These are phyloP conservation scores for Pulveroboletus ravenelii DNA, from an alignment of 768 basidiomycete species.

Conservation along the genomic window DNA sequence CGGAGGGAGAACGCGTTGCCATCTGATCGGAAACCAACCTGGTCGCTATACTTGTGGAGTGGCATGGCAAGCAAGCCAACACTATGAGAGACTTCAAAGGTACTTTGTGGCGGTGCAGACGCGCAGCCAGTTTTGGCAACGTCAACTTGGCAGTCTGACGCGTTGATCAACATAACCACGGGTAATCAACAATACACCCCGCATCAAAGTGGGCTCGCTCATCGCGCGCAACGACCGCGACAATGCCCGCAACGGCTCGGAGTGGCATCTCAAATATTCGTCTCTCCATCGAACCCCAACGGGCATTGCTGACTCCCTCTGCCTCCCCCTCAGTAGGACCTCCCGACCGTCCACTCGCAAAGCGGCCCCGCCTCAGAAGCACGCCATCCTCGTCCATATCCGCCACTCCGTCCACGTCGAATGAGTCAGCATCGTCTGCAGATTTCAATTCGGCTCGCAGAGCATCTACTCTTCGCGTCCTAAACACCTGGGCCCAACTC, in stretches of 20 bases:
- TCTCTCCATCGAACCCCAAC: conserved; percentile 10
- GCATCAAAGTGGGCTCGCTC: conserved; percentile 11
- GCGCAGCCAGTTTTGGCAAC: conserved; percentile 11
- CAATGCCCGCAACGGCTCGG: conserved; percentile 9
- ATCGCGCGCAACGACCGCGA: conserved; percentile 5
- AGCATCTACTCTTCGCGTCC: conserved; percentile 48
- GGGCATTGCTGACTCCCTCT: conserved; percentile 23
- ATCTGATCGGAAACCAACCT: neutral
- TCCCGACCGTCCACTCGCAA: conserved; percentile 39
- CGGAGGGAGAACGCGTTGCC: neutral
- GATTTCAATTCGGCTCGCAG: conserved; percentile 53
- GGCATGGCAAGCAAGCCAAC: too few species aligned
- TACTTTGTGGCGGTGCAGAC: too few species aligned
- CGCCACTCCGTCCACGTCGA: conserved; percentile 29
- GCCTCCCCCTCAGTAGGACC: conserved; percentile 27
- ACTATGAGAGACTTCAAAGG: too few species aligned
- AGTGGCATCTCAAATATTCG: neutral
- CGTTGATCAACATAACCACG: conserved; percentile 9
- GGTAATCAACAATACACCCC: neutral
- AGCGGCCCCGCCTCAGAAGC: conserved; percentile 46
- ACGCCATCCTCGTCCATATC: conserved; percentile 42
- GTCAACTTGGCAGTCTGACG: conserved; percentile 2
- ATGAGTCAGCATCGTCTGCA: conserved; percentile 24
- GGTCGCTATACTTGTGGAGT: neutral
- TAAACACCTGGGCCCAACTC: conserved; percentile 62